Base-by-base conservation (phyloP, 257 asterid species). In the Solanum megistacrolobum region DNA sequence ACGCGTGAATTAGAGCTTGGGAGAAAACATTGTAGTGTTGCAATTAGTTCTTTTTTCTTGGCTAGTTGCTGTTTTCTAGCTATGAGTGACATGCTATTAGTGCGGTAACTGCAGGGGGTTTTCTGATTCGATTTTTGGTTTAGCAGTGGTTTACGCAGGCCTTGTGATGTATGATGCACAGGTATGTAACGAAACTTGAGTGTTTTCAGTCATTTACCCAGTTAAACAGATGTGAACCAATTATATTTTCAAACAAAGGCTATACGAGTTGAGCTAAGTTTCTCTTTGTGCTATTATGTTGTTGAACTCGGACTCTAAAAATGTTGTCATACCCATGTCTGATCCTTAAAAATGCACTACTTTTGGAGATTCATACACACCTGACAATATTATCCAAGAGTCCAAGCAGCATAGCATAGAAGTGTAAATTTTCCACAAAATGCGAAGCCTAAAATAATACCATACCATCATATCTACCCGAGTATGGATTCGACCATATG, bases 161-260 rank as follows among this genome's bases (percentile, higher is more conserved):
- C 96, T 96, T 74, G 85, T 92, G 88, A 96, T 95, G 98, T 94
- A 94, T 43, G 99, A 96, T 87, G 96, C 99, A 14, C 99, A 96
- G 99, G 99, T 95, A 92, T 85, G 95, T 86, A 72, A 76, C 41
- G 23, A 46, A 87, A 31, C 87, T 46, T 86, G 18, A 43, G 12
- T 16, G 9, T 52, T 16, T 52, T 52, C 23, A 16, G 62, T 52
- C 62, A 52, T 52, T 52, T 16, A 0, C 23, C 23, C 23, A 52
- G 62, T 7, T 36, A 10, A 74, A 74, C 52, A 38, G 34, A 76
- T 76, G n/a, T 23, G 55, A 74, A 23, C 11, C 52, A 20, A 16
- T 52, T 58, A 20, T 58, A 3, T 58, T 58, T 58, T 58, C 66
- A 7, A 20, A 21, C n/a, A 20, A 7, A 58, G 27, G 27, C 66